Base-by-base conservation (phyloP, 1,139 yeast species). In the Entelexis paramagnoliae region DNA sequence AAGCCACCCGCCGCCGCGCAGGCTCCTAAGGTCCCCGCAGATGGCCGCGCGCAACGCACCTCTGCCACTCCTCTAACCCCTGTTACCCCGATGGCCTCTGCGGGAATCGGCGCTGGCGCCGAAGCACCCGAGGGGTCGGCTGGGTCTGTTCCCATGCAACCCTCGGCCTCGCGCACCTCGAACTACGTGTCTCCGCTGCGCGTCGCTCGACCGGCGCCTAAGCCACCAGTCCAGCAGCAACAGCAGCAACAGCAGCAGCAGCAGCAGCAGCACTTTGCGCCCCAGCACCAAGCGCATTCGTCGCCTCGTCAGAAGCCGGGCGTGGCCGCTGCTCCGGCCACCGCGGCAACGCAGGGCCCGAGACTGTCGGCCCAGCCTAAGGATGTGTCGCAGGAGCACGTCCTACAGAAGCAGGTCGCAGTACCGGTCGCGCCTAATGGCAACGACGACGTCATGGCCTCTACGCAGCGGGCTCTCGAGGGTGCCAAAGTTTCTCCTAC, bases 171-270 rank as follows among this genome's bases (percentile, higher is more conserved):
- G 29, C 46, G 46, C 29, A 9, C 36, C 4, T 42, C 46, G 3
- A 42, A 42, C 29, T 30, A 30, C 20, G 46, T 42, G 4, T 42
- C 46, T 4, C 51, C 51, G 3, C 11, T 51, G 49, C 46, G 49
- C 20, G 39, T 46, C 17, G 41, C 28, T 33, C 47, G 53, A 4
- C 47, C 53, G 9, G 51, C 51, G 17, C 52, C 51, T 16, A 48
- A 43, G 32, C 51, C 51, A 19, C 49, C 49, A 6, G 16, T 29
- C 7, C 59, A 54, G 42, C 61, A 55, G 53, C 36, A 58, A 57
- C 44, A 40, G 34, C 34, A 16, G 34, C 44, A 28, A 5, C 44
- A 28, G 34, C 44, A 28, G 34, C 34, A 14, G 8, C 34, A 28
- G 24, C 33, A 28, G 4, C 33, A 28, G 19, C 60, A 28, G n/a